Evolutionary conservation across 345 rosid species (phyloP), one percentile per base, ranked within the genome.

Genomic region (Moricandia arvensis): DNA sequence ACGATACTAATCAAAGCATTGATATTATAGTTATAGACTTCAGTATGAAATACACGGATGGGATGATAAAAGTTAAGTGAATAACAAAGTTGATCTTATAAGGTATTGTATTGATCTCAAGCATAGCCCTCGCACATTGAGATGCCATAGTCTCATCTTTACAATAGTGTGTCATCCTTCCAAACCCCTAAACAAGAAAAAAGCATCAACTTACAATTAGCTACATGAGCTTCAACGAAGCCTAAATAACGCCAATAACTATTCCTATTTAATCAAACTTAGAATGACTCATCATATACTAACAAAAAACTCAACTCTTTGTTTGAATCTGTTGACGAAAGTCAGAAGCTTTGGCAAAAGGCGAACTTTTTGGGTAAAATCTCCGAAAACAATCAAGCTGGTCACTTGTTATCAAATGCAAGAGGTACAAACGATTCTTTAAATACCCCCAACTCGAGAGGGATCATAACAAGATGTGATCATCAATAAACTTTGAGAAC

Each of bases 71-170:
- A 37, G 9, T 37, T 37, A 9, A 37, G 12, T 9, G 43, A 37
- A 37, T 37, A 8, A 37, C 43, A 9, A 37, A 37, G 43, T 37
- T 37, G 43, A 37, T 37, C 11, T 34, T 34, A 34, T 34, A 34
- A 9, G 9, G 11, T 12, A 8, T 84, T 21, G 84, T 79, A 75
- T 88, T 86, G 34, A 88, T 86, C 59, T 84, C 89, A 73, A 88
- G 83, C 72, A 80, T 78, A 33, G 88, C 74, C 74, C 79, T 78
- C 17, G 85, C 67, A 31, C 69, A 66, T 33, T 69, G 83, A 53
- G 75, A 59, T 69, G 75, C 85, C 66, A 79, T 69, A 72, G 73
- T 51, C 29, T 75, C 79, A 69, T 77, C 83, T 68, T 83, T 54
- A 51, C 79, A 76, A 75, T 59, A n/a, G n/a, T 74, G 69, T 60